Base-by-base conservation (phyloP, 73 alveolate genomes). In the Paramecium octaurelia region DNA sequence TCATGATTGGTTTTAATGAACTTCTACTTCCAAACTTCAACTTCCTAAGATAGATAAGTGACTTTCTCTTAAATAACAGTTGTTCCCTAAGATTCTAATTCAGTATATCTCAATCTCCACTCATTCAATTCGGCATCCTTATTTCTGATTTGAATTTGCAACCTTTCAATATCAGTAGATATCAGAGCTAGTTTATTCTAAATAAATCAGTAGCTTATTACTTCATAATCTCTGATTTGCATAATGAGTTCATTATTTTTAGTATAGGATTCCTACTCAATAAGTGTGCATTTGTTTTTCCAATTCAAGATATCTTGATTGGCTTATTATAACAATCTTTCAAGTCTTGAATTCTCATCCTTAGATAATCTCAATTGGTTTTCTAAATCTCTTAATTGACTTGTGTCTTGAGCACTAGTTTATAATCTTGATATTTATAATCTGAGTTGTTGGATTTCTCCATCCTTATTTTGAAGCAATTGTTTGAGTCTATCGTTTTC, bases 11-110 rank as follows among this genome's bases (percentile, higher is more conserved):
- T 58, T 24, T 80, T 44, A 44, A 44, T 48, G 31, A 80, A 80
- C 35, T 80, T 80, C 54, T 48, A 8, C 18, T 48, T 80, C 91
- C 91, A 80, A 18, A 44, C 76, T 80, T 80, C 76, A 43, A 48
- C 91, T 80, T 80, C 91, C 9, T 80, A 23, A 20, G 76, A 42
- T 21, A 44, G 34, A 44, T 80, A 42, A 6, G 76, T 80, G 10
- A 80, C 54, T 27, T 48, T 80, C 50, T 80, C 91, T 80, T 42
- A 21, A 80, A 80, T 80, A 18, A 80, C 91, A 3, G 87, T 73
- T 2, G 77, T 80, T 48, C 54, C 91, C 23, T 80, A 44, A 5
- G 70, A 80, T 80, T 80, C 91, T 80, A 48, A 80, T 42, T 80
- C n/a, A 18, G 70, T 46, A 23, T 44, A 42, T 80, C 73, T 80